Evolutionary conservation across 345 rosid species (phyloP).

Genomic region (Microthlaspi erraticum): DNA sequence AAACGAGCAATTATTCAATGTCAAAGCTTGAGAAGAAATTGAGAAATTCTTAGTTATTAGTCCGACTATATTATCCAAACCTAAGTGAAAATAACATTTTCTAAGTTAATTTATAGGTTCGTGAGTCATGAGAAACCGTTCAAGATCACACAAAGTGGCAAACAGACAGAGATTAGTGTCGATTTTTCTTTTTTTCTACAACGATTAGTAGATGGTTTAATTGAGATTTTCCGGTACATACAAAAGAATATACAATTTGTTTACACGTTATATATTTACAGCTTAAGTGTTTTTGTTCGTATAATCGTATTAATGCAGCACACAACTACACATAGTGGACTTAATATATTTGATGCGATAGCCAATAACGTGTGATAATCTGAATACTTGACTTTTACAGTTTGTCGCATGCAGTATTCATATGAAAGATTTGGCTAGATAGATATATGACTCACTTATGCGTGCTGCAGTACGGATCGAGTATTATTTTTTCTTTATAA

Average conservation of each 20-base stretch:
- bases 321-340: conserved; percentile 1
- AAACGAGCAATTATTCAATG: not conserved
- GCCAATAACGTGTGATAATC: conserved; percentile 30
- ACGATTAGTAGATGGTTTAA: no score
- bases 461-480: conserved; percentile 16
- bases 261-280: not conserved
- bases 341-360: conserved; percentile 19
- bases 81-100: not conserved
- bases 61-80: conserved; percentile 8
- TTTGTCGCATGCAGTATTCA: not conserved
- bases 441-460: not conserved
- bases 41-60: not conserved
- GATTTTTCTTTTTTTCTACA: not conserved
- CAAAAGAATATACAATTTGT: not conserved
- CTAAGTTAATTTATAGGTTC: not conserved
- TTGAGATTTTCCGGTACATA: no score
- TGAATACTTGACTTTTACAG: not conserved
- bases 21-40: not conserved
- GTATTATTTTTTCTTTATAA: not conserved
- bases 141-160: conserved; percentile 3
- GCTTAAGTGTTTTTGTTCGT: not conserved
- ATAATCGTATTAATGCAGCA: not conserved
- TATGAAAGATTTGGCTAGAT: no score
- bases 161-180: not conserved
- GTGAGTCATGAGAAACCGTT: not conserved